These are phyloP conservation scores for Zygotorulaspora chibaensis DNA, from an alignment of 805 yeast genomes.

Conservation along the genomic window DNA sequence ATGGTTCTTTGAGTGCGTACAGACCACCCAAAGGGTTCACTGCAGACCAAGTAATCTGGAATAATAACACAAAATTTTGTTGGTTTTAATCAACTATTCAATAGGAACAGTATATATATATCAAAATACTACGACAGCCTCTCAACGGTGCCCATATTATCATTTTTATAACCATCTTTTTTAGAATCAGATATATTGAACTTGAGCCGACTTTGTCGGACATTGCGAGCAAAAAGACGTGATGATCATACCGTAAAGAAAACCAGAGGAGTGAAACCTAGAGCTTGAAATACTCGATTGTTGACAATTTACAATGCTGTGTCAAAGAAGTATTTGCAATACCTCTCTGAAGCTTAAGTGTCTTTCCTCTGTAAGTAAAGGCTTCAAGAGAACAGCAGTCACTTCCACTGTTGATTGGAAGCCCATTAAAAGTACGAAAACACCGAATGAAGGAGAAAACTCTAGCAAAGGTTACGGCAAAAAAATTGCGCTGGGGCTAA, in stretches of 20 bases:
- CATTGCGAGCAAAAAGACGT: too few relatives aligned
- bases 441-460: conserved; percentile 40
- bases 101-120: too few relatives aligned
- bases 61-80: conserved; percentile 43
- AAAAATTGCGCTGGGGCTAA: conserved; percentile 36
- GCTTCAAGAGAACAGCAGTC: conserved; percentile 37
- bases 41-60: conserved; percentile 36
- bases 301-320: too few relatives aligned
- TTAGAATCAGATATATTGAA: too few relatives aligned
- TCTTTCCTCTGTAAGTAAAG: neutral
- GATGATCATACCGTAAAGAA: too few relatives aligned
- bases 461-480: conserved; percentile 33
- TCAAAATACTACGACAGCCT: too few relatives aligned
- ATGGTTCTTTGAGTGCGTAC: conserved; percentile 40
- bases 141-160: too few relatives aligned
- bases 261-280: too few relatives aligned
- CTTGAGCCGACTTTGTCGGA: too few relatives aligned
- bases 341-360: neutral
- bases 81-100: conserved; percentile 39
- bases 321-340: too few relatives aligned
- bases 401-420: conserved; percentile 82
- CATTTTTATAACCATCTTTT: too few relatives aligned
- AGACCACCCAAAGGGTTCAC: conserved; percentile 31
- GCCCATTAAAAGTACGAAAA: conserved; percentile 53
- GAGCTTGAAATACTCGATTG: too few relatives aligned